phyloP scores from a whole-genome alignment of 2,329 filamentous ascomycete genomes.

The Domatiomyces catenatus region DNA sequence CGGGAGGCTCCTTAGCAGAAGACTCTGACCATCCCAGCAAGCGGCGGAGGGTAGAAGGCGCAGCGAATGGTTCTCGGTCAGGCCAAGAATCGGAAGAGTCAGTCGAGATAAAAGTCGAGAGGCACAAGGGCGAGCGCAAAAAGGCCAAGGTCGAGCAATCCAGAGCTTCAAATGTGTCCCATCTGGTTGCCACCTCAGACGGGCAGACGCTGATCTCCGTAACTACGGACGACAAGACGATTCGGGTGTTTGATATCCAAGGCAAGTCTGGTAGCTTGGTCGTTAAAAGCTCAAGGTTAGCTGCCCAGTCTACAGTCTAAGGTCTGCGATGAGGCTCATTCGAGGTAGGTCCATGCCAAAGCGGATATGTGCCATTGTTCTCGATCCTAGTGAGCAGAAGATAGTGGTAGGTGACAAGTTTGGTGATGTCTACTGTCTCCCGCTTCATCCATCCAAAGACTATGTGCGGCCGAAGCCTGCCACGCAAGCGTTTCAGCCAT shows the following conservation, averaged over 20 bases:
- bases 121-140: constrained; percentile 13
- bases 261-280: constrained; percentile 41
- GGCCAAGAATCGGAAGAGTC: constrained; percentile 14
- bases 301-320: background rate
- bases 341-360: constrained; percentile 63
- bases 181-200: constrained; percentile 48
- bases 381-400: constrained; percentile 53
- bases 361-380: constrained; percentile 59
- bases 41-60: constrained; percentile 24
- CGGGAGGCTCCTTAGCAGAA: background rate
- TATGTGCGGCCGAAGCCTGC: constrained; percentile 24
- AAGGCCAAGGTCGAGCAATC: constrained; percentile 12
- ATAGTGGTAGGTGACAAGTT: constrained; percentile 89
- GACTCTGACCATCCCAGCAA: constrained; percentile 27
- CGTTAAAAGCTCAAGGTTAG: constrained; percentile 58
- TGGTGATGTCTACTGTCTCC: constrained; percentile 83
- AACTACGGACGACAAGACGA: constrained; percentile 79
- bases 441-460: constrained; percentile 40
- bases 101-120: constrained; percentile 17
- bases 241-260: constrained; percentile 63
- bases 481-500: constrained; percentile 23
- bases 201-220: constrained; percentile 58
- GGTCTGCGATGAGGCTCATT: constrained; percentile 17
- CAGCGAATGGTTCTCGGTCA: constrained; percentile 7
- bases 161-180: constrained; percentile 42